These are phyloP conservation scores for Populus euphratica DNA, from an alignment of 345 rosid species.

Conservation along the genomic window DNA sequence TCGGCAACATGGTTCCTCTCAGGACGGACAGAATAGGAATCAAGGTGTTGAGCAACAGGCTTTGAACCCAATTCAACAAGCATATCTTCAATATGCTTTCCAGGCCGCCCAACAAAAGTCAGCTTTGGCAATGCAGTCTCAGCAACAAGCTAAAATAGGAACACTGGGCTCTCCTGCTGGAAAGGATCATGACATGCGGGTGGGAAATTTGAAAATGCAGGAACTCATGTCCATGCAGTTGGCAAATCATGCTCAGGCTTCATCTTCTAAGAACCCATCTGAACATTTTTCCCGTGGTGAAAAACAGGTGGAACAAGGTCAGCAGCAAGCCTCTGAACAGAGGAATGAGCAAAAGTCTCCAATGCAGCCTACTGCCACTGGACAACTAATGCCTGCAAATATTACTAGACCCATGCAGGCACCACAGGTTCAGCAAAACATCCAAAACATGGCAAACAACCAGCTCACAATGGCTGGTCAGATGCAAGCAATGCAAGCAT, in stretches of 20 bases:
- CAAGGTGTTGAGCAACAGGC: slow-evolving; percentile 59
- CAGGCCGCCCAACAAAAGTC: slow-evolving; percentile 67
- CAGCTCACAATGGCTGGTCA: slow-evolving; percentile 76
- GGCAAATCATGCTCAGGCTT: slow-evolving; percentile 69
- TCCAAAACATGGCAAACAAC: slow-evolving; percentile 57
- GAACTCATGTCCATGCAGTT: slow-evolving; percentile 71
- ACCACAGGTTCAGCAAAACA: slow-evolving; percentile 54
- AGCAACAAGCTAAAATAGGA: slow-evolving; percentile 80
- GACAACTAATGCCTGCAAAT: slow-evolving; percentile 58
- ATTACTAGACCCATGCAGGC: slow-evolving; percentile 66
- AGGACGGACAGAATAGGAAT: slow-evolving; percentile 63
- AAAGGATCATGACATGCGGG: slow-evolving; percentile 64
- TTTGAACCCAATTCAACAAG: slow-evolving; percentile 77
- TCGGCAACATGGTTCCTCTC: slow-evolving; percentile 66
- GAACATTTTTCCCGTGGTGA: slow-evolving; percentile 64
- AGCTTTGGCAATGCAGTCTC: slow-evolving; percentile 42
- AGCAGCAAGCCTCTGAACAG: slow-evolving; percentile 47
- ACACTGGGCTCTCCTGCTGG: slow-evolving; percentile 46
- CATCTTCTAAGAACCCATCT: slow-evolving; percentile 65
- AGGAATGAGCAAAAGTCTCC: slow-evolving; percentile 57
- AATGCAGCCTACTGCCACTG: slow-evolving; percentile 46
- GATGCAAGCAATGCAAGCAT: slow-evolving; percentile 75
- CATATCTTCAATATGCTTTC: slow-evolving; percentile 71
- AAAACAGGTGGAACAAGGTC: slow-evolving; percentile 61
- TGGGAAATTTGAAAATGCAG: slow-evolving; percentile 75